Evolutionary conservation across 2,329 filamentous ascomycete genomes (phyloP).

Genomic region (Diaporthe ilicicola): DNA sequence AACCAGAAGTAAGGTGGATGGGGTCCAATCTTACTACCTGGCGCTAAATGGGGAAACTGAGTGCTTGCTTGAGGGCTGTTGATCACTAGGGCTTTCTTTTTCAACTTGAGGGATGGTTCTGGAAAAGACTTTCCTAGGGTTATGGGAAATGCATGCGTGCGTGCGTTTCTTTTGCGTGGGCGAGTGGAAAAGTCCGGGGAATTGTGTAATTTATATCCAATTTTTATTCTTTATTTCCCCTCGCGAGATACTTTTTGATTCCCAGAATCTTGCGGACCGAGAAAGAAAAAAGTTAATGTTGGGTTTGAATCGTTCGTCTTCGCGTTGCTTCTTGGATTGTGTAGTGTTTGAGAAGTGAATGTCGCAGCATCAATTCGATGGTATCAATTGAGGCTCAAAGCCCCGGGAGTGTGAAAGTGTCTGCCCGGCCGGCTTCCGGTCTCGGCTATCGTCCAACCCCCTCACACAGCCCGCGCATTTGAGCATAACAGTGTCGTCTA

Average conservation of each 20-base stretch:
- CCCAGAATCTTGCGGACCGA: conserved; percentile 17
- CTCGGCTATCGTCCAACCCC: conserved; percentile 21
- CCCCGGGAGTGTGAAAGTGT: neutral
- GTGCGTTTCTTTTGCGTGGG: conserved; percentile 7
- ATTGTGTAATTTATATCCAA: conserved; percentile 30
- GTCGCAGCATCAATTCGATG: neutral
- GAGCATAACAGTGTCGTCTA: neutral
- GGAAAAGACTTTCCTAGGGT: conserved; percentile 28
- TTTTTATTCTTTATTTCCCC: conserved; percentile 9
- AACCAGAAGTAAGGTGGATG: conserved; percentile 75
- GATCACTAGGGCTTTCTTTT: conserved; percentile 9
- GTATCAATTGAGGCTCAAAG: neutral
- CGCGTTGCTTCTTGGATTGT: neutral
- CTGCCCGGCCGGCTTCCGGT: conserved; percentile 26
- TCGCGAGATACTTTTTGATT: conserved; percentile 14
- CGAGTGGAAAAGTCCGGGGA: conserved; percentile 16
- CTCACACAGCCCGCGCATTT: conserved; percentile 11
- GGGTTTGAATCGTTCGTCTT: neutral
- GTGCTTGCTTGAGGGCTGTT: conserved; percentile 12
- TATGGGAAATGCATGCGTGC: conserved; percentile 23
- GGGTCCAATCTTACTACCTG: neutral
- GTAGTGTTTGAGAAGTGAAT: neutral
- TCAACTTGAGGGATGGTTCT: conserved; percentile 10
- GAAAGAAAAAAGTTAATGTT: conserved; percentile 7
- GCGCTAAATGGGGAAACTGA: neutral